Evolutionary conservation across 345 rosid genomes (phyloP).

Genomic region (Arabis hirsuta): DNA sequence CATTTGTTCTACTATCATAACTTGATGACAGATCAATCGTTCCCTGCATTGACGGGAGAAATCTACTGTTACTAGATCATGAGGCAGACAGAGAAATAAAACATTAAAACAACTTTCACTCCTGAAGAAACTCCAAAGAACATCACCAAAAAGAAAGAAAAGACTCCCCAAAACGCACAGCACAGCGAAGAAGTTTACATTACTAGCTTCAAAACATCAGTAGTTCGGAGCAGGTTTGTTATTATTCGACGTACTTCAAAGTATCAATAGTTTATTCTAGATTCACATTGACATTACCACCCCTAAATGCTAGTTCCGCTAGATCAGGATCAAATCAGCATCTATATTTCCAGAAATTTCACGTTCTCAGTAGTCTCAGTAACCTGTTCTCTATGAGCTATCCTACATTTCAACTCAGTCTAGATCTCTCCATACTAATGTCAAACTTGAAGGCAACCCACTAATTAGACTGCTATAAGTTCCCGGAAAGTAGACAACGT

Average conservation of each 20-base stretch:
- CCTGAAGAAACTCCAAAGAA: constrained; percentile 1
- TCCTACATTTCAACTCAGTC: not conserved
- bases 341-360: not conserved
- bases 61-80: constrained; percentile 43
- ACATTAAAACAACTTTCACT: constrained; percentile 15
- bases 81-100: not conserved
- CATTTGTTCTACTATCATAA: constrained; percentile 75
- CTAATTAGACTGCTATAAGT: not conserved
- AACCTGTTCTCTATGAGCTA: constrained; percentile 1
- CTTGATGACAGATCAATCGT: constrained; percentile 72
- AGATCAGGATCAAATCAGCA: not conserved
- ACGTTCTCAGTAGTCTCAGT: not conserved
- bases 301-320: not conserved
- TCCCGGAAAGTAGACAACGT: not conserved
- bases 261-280: not conserved
- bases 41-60: constrained; percentile 55
- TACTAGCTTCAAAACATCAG: not conserved
- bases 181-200: not conserved
- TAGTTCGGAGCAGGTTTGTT: not conserved
- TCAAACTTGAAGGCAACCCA: constrained; percentile 6
- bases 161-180: not conserved
- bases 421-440: not conserved
- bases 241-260: not conserved
- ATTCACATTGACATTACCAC: not conserved
- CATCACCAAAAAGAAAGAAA: not conserved